A percentile compares a stretch with the other conserved stretches of the same genome.
Evolutionary conservation across 2,329 filamentous ascomycete species (phyloP).

Genomic region (Xylogone sp.): DNA sequence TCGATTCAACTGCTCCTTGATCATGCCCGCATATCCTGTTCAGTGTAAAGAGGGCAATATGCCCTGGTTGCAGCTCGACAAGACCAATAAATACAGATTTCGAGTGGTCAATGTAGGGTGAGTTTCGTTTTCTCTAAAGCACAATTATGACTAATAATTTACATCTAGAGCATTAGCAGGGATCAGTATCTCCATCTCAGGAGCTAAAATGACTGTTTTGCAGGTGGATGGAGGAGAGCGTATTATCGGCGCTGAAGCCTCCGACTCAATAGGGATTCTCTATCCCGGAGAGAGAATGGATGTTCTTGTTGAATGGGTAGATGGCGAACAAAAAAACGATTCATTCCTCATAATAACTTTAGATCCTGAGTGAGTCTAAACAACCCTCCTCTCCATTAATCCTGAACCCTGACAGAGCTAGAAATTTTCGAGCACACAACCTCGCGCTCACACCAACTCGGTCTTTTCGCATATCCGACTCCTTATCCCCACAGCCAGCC

Average conservation of each 20-base stretch:
- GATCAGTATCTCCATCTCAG: constrained; percentile 29
- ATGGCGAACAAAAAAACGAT: neutral
- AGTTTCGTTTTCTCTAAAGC: constrained; percentile 1
- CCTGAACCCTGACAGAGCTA: neutral
- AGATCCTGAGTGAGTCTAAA: constrained; percentile 6
- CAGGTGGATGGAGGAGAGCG: constrained; percentile 35
- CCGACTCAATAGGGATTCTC: constrained; percentile 27
- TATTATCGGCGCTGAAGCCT: constrained; percentile 18
- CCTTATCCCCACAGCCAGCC: neutral
- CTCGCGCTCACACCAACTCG: constrained; percentile 10
- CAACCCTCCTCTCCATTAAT: neutral
- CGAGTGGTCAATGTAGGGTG: constrained; percentile 40
- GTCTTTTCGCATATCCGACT: constrained; percentile 3
- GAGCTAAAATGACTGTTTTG: constrained; percentile 28
- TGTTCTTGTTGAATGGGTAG: constrained; percentile 22
- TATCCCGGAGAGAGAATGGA: constrained; percentile 39
- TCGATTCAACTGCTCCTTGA: constrained; percentile 37
- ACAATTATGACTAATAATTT: no score
- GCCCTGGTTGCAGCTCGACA: constrained; percentile 24
- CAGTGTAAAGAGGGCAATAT: constrained; percentile 31
- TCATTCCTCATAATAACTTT: constrained; percentile 7
- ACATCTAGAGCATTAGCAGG: constrained; percentile 33
- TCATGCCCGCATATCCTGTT: constrained; percentile 36
- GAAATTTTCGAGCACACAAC: constrained; percentile 10
- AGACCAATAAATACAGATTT: constrained; percentile 22